Percentiles rank a stretch among this genome's conserved stretches.
These are phyloP conservation scores for Phoenix roebelenii DNA, from an alignment of 176 grass and related monocot genomes.

Conservation along the genomic window DNA sequence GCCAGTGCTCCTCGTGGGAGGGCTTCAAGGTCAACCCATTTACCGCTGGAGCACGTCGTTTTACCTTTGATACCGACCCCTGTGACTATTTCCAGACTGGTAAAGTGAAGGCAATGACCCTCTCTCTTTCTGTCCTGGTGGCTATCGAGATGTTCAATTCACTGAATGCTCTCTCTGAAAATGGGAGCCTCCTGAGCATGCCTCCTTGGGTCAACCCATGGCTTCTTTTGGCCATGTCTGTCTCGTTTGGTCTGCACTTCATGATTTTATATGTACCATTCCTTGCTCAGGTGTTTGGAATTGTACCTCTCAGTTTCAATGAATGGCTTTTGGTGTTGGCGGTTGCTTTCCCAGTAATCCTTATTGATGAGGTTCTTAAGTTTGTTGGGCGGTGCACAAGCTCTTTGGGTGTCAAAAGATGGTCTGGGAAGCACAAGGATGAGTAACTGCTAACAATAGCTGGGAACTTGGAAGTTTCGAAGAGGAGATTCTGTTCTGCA, in stretches of 20 bases:
- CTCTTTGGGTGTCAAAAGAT: conserved; percentile 26
- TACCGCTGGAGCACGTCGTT: conserved; percentile 57
- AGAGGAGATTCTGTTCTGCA: no score
- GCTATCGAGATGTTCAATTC: conserved; percentile 99
- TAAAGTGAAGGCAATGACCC: conserved; percentile 93
- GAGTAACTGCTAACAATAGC: conserved; percentile 24
- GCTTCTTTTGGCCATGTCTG: conserved; percentile 91
- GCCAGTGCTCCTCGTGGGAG: conserved; percentile 64
- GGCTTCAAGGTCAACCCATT: conserved; percentile 66
- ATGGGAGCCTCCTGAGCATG: conserved; percentile 81
- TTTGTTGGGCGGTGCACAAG: conserved; percentile 50
- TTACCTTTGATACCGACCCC: conserved; percentile 55
- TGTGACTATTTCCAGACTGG: conserved; percentile 91
- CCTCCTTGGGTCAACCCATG: conserved; percentile 95
- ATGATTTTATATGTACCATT: conserved; percentile 89
- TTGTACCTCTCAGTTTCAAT: conserved; percentile 81
- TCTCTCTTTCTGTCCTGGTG: conserved; percentile 90
- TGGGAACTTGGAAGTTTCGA: no score
- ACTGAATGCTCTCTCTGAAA: conserved; percentile 86
- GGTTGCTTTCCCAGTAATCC: conserved; percentile 61
- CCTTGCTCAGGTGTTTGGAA: conserved; percentile 75
- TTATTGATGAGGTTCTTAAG: conserved; percentile 91
- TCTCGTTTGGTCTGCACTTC: conserved; percentile 88
- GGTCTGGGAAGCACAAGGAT: conserved; percentile 47
- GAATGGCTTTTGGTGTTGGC: conserved; percentile 87